phyloP scores from a whole-genome alignment of 2,329 filamentous ascomycete genomes.

The Colletotrichum zoysiae region DNA sequence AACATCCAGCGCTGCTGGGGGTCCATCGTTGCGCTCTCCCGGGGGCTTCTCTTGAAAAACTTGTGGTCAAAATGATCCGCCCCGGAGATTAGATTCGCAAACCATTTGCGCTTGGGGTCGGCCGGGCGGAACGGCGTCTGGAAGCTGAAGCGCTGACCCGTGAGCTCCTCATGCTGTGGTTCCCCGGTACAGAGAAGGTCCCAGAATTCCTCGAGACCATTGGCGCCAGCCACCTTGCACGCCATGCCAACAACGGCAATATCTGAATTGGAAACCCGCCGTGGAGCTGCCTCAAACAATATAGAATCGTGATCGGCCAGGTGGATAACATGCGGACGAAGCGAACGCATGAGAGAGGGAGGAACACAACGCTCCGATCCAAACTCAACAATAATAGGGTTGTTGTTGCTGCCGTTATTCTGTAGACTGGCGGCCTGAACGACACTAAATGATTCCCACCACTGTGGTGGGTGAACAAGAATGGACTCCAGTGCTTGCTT shows the following conservation, averaged over 20 bases:
- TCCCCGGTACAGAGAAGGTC: constrained; percentile 42
- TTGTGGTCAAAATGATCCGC: constrained; percentile 51
- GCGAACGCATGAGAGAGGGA: constrained; percentile 47
- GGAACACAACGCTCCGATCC: constrained; percentile 55
- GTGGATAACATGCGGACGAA: constrained; percentile 44
- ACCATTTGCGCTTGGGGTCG: constrained; percentile 24
- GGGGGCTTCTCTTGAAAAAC: constrained; percentile 55
- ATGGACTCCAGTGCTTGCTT: constrained; percentile 51
- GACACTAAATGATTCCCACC: constrained; percentile 50
- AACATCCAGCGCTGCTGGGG: constrained; percentile 55
- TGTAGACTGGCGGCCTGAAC: constrained; percentile 26
- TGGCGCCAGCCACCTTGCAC: constrained; percentile 57
- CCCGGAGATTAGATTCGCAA: constrained; percentile 45
- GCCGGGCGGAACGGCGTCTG: background rate
- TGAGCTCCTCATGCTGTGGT: constrained; percentile 25
- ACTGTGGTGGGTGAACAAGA: constrained; percentile 51
- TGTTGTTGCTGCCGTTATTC: constrained; percentile 29
- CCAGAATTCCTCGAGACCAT: constrained; percentile 53
- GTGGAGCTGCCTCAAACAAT: background rate
- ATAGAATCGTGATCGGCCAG: constrained; percentile 14
- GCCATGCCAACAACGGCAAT: constrained; percentile 56
- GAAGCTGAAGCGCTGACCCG: background rate
- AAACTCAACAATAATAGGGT: constrained; percentile 47
- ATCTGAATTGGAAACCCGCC: background rate
- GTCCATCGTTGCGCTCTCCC: constrained; percentile 49